A percentile compares a stretch with the other conserved stretches of the same genome.
Conservation (phyloP, 2,329 filamentous ascomycete species). For the Albifimbria verrucaria region DNA sequence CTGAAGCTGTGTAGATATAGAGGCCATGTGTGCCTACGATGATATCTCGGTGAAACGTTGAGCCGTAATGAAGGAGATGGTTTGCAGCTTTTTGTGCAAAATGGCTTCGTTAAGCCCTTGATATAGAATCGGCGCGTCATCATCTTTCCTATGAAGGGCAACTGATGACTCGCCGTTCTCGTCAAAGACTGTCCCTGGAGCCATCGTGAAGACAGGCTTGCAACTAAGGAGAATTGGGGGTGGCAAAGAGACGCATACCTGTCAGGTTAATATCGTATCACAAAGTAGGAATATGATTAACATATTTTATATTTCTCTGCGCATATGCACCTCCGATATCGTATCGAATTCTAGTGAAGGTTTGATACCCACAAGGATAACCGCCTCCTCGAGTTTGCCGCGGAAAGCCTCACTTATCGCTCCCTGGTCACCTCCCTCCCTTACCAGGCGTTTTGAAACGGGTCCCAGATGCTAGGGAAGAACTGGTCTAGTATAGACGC, state of each 20-base stretch:
- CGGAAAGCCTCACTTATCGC: conserved; percentile 3
- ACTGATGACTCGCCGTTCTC: conserved; percentile 5
- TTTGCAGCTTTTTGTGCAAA: conserved; percentile 17
- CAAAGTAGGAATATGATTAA: not conserved
- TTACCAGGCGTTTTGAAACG: conserved; percentile 31
- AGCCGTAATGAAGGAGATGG: conserved; percentile 22
- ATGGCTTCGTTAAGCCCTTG: conserved; percentile 13
- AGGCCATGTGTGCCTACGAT: conserved; percentile 41
- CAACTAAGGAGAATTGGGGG: not conserved
- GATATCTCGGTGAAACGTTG: conserved; percentile 26
- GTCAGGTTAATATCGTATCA: no score
- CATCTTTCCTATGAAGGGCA: conserved; percentile 5
- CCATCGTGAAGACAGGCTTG: conserved; percentile 12
- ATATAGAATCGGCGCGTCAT: conserved; percentile 15
- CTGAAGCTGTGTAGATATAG: conserved; percentile 41
- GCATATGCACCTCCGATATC: not conserved
- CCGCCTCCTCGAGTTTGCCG: no score
- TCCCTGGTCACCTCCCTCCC: conserved; percentile 1
- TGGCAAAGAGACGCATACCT: no score
- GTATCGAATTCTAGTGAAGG: no score
- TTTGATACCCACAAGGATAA: no score
- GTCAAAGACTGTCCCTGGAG: conserved; percentile 14
- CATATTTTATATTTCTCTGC: not conserved
- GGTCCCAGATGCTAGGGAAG: conserved; percentile 32
- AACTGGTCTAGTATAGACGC: conserved; percentile 30